These are phyloP conservation scores for Trichophyton schoenleinii DNA, from an alignment of 2,329 filamentous ascomycete genomes.

Conservation along the genomic window DNA sequence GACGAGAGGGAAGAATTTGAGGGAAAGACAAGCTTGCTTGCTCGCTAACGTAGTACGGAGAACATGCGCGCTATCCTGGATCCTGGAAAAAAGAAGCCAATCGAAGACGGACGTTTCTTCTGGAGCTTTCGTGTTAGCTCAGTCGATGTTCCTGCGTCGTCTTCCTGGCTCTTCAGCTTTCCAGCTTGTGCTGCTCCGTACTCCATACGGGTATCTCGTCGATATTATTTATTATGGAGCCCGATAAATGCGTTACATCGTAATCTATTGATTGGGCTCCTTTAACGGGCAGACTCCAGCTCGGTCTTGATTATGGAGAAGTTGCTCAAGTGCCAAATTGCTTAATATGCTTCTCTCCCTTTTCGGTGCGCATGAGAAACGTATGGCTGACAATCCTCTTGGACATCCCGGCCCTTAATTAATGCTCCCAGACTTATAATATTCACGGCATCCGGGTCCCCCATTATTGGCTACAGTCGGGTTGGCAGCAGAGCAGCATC, in stretches of 20 bases:
- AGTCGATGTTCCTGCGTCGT: neutral
- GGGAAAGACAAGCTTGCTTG: neutral
- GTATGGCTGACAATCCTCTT: neutral
- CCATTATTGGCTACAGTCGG: neutral
- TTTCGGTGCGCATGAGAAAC: neutral
- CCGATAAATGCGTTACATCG: neutral
- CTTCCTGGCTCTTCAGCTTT: neutral
- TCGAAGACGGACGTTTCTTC: neutral
- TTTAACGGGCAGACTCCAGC: neutral
- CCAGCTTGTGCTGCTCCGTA: no score
- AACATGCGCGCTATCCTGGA: neutral
- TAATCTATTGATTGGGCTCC: neutral
- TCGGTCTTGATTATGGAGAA: neutral
- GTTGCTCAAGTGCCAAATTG: no score
- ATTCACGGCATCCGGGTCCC: neutral
- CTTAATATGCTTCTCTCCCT: neutral
- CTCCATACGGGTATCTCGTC: no score
- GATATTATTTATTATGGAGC: neutral
- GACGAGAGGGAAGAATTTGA: neutral
- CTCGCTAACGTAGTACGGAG: neutral
- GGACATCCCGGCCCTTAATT: neutral
- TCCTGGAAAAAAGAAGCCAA: neutral
- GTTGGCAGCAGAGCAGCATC: neutral
- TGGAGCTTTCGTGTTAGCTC: neutral
- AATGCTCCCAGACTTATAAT: neutral